Evolutionary conservation across 2,329 filamentous ascomycete genomes (phyloP), one percentile per base, ranked within the genome.

Genomic region (Ophiobolus disseminans): DNA sequence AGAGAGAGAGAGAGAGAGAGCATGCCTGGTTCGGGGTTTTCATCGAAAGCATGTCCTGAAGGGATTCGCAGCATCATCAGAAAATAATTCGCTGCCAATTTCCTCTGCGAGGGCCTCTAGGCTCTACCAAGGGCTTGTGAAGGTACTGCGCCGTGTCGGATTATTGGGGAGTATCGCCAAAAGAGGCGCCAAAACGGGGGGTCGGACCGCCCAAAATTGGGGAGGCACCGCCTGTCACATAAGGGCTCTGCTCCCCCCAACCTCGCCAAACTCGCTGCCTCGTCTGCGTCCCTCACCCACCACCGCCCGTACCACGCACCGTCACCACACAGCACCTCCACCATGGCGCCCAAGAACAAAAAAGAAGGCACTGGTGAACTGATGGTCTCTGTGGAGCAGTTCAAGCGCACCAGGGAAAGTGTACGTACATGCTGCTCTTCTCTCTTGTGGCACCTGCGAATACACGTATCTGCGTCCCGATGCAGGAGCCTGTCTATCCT

Each of bases 371-470:
- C 62, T 28, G 66, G 64, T 48, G 68, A 72, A 59, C 58, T 73
- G 8, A 62, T 67, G 62, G 66, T 89, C 57, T 85, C 90, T 53
- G 81, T 88, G 48, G 87, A 90, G 49, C 87, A 90, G 73, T 93
- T 93, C 72, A 82, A 90, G 52, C 82, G 87, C 68, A 90, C 91
- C 39, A 85, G 90, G 66, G 90, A 95, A 72, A 87, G 85, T 71
- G 91, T 95, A 86, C 82, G 89, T 79, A 20, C 28, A 5, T 28
- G 11, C 19, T 26, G 13, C 13, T 26, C 21, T 13, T 47, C 14
- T 43, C 34, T 40, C 22, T 42, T 45, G 36, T 51, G n/a, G n/a
- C n/a, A n/a, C n/a, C n/a, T n/a, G n/a, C n/a, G n/a, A n/a, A n/a
- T n/a, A n/a, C n/a, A n/a, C n/a, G n/a, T n/a, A n/a, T n/a, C n/a